A percentile compares a stretch with the other conserved stretches of the same genome.
phyloP scores from a whole-genome alignment of 495 filamentous ascomycete species.

The Chaetomium cochliodes region DNA sequence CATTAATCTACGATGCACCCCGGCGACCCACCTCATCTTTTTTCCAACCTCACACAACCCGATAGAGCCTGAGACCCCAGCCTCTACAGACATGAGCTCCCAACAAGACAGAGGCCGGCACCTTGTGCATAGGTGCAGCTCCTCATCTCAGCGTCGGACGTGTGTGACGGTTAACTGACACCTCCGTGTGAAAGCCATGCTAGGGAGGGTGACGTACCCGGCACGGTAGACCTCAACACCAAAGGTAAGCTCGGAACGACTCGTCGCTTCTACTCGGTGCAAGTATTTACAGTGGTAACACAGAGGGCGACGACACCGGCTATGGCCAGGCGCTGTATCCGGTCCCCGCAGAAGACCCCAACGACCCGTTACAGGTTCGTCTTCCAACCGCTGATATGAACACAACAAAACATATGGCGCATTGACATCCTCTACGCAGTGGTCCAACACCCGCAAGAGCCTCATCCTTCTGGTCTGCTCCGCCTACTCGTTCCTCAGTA shows the following conservation, averaged over 20 bases:
- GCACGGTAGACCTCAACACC: slow-evolving; percentile 3
- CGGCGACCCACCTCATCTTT: not conserved
- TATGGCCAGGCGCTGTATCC: slow-evolving; percentile 64
- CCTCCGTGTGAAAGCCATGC: not conserved
- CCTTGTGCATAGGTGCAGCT: slow-evolving; percentile 2
- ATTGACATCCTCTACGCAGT: slow-evolving; percentile 39
- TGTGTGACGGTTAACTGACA: not conserved
- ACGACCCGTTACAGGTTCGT: slow-evolving; percentile 54
- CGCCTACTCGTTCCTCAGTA: slow-evolving; percentile 62
- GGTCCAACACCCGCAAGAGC: slow-evolving; percentile 59
- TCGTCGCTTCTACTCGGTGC: not conserved
- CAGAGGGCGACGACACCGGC: slow-evolving; percentile 61
- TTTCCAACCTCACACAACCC: not conserved
- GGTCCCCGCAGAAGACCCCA: slow-evolving; percentile 61
- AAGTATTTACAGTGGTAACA: not conserved
- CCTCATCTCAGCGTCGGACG: not conserved
- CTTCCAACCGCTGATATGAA: not conserved
- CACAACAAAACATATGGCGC: no score
- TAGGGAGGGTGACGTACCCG: slow-evolving; percentile 4
- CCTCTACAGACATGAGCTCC: not conserved
- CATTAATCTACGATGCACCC: not conserved
- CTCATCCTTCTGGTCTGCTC: slow-evolving; percentile 59
- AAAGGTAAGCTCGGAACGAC: not conserved
- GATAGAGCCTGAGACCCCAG: not conserved
- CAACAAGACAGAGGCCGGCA: not conserved